Percentiles rank a stretch among this genome's conserved stretches.
phyloP scores from a whole-genome alignment of 352 stramenopile genomes.

The Phytophthora foliorum region DNA sequence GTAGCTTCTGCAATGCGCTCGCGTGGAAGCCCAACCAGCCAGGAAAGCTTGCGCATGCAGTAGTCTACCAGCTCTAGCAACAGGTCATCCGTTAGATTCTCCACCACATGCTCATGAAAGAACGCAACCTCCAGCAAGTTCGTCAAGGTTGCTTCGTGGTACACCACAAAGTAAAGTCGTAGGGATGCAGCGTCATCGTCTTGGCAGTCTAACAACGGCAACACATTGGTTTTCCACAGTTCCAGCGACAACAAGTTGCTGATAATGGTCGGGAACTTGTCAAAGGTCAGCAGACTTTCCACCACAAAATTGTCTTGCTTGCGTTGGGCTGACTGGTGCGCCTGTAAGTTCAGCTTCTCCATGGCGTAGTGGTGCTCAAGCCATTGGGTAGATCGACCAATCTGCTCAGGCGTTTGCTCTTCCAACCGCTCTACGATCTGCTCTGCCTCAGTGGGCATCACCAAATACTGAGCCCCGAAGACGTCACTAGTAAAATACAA shows the following conservation, averaged over 20 bases:
- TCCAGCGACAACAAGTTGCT: slow-evolving; percentile 91
- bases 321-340: slow-evolving; percentile 91
- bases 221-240: slow-evolving; percentile 89
- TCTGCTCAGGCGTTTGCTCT: slow-evolving; percentile 63
- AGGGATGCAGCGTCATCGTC: slow-evolving; percentile 73
- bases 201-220: slow-evolving; percentile 66
- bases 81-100: slow-evolving; percentile 89
- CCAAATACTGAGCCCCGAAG: slow-evolving; percentile 59
- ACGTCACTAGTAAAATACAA: slow-evolving; percentile 23
- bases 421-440: slow-evolving; percentile 82
- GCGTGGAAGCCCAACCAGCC: slow-evolving; percentile 77
- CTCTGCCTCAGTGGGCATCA: slow-evolving; percentile 86
- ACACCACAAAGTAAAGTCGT: slow-evolving; percentile 94
- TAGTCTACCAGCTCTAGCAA: slow-evolving; percentile 96
- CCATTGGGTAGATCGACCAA: slow-evolving; percentile 78
- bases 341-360: slow-evolving; percentile 95
- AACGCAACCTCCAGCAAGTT: slow-evolving; percentile 93
- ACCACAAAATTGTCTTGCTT: slow-evolving; percentile 96
- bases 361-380: slow-evolving; percentile 90
- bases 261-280: slow-evolving; percentile 91
- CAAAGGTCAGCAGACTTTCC: slow-evolving; percentile 92
- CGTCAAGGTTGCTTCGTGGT: slow-evolving; percentile 90
- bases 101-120: slow-evolving; percentile 91
- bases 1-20: slow-evolving; percentile 64
- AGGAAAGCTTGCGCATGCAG: slow-evolving; percentile 91